Base-by-base conservation (phyloP, 2,329 filamentous ascomycete genomes). In the Cladosporium velox region DNA sequence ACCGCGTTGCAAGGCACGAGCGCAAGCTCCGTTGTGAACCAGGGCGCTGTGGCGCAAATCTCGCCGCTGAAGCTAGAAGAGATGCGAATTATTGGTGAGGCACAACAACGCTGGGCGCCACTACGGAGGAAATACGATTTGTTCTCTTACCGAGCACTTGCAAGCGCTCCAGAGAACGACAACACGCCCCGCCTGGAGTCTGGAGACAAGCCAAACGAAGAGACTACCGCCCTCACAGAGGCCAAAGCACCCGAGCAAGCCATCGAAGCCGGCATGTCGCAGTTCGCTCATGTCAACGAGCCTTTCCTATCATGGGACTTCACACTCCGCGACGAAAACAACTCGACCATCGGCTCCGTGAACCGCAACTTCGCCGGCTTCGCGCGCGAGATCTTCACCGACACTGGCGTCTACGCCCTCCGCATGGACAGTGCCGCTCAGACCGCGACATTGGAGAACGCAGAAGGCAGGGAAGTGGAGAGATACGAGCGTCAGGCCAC, bases 271-370 rank as follows among this genome's bases (percentile, higher is more conserved):
- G 80, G 82, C 62, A 87, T 86, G 77, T 74, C 78, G 18, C 87
- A 89, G 70, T 89, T 89, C 72, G 87, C 87, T 4, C 83, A 85
- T 54, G 83, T 89, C 12, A 81, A 89, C 71, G 87, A 89, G 71
- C 86, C 85, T 0, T 86, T 88, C 72, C 75, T 89, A 0, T 88
- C 86, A 10, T 89, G 87, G 87, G 86, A 89, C 74, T 90, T 90
- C 74, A 83, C 83, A 11, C 79, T 90, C 3, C 81, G 80, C 38
- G 82, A 83, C 2, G 81, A 83, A 62, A 79, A 85, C 28, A 74
- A 78, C 51, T 78, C 76, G 2, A 75, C 86, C 14, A 82, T 89
- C 64, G 87, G 87, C 51, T 86, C 83, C 2, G 87, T 90, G 4
- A 89, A 88, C 70, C 84, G 87, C 67, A 86, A 88, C 70, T 90